Percentiles rank a stretch among this genome's conserved stretches.
phyloP scores from a whole-genome alignment of 495 filamentous ascomycete species.

The Neurospora hispaniola region DNA sequence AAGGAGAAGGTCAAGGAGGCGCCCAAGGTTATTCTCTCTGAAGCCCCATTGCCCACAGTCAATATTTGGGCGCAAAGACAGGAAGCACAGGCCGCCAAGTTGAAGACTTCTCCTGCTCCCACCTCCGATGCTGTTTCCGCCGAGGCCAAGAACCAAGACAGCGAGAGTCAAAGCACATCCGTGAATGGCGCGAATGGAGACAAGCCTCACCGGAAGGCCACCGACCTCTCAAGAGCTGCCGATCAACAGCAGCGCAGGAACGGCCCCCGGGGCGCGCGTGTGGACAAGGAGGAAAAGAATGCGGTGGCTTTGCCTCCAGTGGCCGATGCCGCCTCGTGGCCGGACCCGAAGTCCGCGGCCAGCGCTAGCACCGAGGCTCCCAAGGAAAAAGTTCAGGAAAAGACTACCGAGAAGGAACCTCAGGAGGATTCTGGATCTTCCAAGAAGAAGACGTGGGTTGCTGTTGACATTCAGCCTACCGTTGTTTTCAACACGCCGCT shows the following conservation, averaged over 20 bases:
- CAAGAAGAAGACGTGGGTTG: conserved; percentile 63
- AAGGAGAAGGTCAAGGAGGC: conserved; percentile 38
- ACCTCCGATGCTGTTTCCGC: conserved; percentile 6
- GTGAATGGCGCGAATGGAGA: conserved; percentile 18
- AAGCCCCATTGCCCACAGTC: conserved; percentile 68
- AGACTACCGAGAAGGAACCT: conserved; percentile 56
- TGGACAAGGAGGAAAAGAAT: conserved; percentile 40
- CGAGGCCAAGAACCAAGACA: conserved; percentile 16
- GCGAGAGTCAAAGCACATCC: conserved; percentile 1
- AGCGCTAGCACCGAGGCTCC: conserved; percentile 56
- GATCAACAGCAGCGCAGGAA: conserved; percentile 31
- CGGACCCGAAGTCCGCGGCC: conserved; percentile 73
- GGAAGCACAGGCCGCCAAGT: conserved; percentile 52
- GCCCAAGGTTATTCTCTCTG: conserved; percentile 52
- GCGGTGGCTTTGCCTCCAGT: conserved; percentile 40
- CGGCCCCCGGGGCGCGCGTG: conserved; percentile 36
- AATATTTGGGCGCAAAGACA: conserved; percentile 78
- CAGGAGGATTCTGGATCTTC: conserved; percentile 48
- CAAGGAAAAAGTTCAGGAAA: conserved; percentile 27
- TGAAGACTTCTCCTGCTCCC: conserved; percentile 37
- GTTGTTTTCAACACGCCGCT: conserved; percentile 77
- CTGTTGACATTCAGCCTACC: conserved; percentile 61
- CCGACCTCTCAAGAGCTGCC: conserved; percentile 38
- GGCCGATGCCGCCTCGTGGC: conserved; percentile 70
- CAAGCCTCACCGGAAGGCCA: conserved; percentile 41